These are phyloP conservation scores for Coccinonectria pachysandricola DNA, from an alignment of 2,329 filamentous ascomycete genomes.

Conservation along the genomic window DNA sequence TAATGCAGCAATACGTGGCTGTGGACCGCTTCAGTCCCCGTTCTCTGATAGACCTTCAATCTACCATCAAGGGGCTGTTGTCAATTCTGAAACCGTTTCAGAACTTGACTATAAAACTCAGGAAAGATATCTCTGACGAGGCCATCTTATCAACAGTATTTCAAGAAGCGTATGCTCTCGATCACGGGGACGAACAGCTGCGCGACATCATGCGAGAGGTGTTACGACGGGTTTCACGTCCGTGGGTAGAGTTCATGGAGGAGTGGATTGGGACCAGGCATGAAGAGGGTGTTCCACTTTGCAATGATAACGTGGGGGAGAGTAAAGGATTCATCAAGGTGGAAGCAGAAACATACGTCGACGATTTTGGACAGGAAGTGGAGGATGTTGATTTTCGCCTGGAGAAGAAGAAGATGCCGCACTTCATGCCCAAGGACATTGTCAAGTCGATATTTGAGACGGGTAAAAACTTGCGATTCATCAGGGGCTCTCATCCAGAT, in stretches of 20 bases:
- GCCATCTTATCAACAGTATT: slow-evolving; percentile 52
- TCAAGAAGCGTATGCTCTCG: slow-evolving; percentile 49
- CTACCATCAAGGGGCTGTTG: slow-evolving; percentile 35
- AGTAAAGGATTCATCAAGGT: slow-evolving; percentile 52
- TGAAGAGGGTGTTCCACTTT: slow-evolving; percentile 44
- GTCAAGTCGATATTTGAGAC: slow-evolving; percentile 67
- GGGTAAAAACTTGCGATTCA: slow-evolving; percentile 63
- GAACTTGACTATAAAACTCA: slow-evolving; percentile 37
- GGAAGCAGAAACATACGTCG: slow-evolving; percentile 41
- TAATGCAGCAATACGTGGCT: slow-evolving; percentile 39
- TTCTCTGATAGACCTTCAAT: slow-evolving; percentile 45
- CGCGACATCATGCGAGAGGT: slow-evolving; percentile 58
- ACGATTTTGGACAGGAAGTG: slow-evolving; percentile 49
- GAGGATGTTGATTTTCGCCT: slow-evolving; percentile 53
- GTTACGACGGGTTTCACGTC: slow-evolving; percentile 49
- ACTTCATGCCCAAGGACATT: slow-evolving; percentile 61
- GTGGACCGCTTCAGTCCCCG: slow-evolving; percentile 28
- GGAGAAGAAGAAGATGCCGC: slow-evolving; percentile 55
- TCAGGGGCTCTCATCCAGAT: slow-evolving; percentile 58
- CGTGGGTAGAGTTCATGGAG: slow-evolving; percentile 58
- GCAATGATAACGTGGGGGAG: slow-evolving; percentile 33
- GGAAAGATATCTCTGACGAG: slow-evolving; percentile 41
- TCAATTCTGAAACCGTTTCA: slow-evolving; percentile 42
- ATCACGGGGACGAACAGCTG: slow-evolving; percentile 52
- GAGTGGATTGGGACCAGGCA: slow-evolving; percentile 64